Evolutionary conservation across 345 rosid species (phyloP), one percentile per base, ranked within the genome.

Genomic region (Passiflora organensis): DNA sequence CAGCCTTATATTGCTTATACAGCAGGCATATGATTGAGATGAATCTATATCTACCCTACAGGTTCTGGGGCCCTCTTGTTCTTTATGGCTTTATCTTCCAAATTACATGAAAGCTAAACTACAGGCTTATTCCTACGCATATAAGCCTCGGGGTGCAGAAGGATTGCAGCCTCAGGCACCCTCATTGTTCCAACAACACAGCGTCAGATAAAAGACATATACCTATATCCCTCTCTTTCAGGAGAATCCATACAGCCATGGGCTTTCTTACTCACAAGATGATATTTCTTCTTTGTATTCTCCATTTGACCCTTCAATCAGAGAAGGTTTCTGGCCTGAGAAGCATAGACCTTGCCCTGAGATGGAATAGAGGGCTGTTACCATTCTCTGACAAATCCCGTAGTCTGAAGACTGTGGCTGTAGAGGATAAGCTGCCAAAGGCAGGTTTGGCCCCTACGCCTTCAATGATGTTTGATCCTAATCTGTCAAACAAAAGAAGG

Each of bases 401-500:
- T 17, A 46, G 68, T 59, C 77, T 80, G 39, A 36, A 59, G 52
- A 68, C 66, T 38, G 71, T 68, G 48, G 58, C 76, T 37, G 16
- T 64, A 2, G 55, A 78, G 20, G 53, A 77, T 41, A 44, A 68
- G 53, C 74, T 64, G 43, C 53, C 53, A 23, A 62, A 56, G 15
- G 64, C 41, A 15, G 63, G 62, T 48, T 52, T 64, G 52, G 85
- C 87, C 1, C 87, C 83, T 32, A 67, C 77, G 0, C 95, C 91
- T 59, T 69, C 84, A 1, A 37, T 62, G 39, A 72, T 62, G 70
- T 71, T 77, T 55, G 87, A 82, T 56, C 83, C 82, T 10, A 68
- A 66, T 67, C 87, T 75, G 56, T 86, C 86, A 11, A 70, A 76
- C 57, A 90, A 84, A 67, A 78, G 95, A 74, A 56, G 68, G 48